These are phyloP conservation scores for Abortiporus biennis DNA, from an alignment of 1,284 basidiomycete genomes.

Conservation along the genomic window DNA sequence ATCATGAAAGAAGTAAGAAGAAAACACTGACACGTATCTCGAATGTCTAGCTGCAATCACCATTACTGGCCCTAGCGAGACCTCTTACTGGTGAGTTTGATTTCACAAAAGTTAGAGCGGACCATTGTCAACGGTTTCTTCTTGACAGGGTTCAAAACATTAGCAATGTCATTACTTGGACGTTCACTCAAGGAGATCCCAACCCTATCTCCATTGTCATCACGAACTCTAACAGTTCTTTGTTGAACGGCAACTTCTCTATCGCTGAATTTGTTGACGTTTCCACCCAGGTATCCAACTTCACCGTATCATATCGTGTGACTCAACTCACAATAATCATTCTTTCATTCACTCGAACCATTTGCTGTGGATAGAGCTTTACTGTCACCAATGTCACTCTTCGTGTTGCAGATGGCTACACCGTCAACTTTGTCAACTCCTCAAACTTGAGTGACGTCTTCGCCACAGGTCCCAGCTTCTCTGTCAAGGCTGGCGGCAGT, in stretches of 20 bases:
- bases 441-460: conserved; percentile 33
- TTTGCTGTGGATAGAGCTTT: no score
- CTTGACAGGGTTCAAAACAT: conserved; percentile 29
- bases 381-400: conserved; percentile 34
- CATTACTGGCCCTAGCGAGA: conserved; percentile 26
- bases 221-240: conserved; percentile 26
- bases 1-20: no score
- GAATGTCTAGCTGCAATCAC: conserved; percentile 23
- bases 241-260: conserved; percentile 31
- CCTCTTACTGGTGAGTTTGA: conserved; percentile 26
- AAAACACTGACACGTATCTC: no score
- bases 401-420: conserved; percentile 28
- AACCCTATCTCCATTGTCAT: conserved; percentile 28
- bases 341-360: no score
- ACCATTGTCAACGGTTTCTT: not conserved
- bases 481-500: conserved; percentile 31
- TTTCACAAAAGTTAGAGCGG: not conserved
- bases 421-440: conserved; percentile 38
- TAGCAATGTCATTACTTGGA: conserved; percentile 32
- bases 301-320: no score
- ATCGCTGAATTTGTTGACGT: conserved; percentile 28
- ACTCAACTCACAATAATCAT: no score
- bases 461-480: conserved; percentile 35
- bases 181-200: conserved; percentile 27
- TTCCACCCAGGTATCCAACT: conserved; percentile 20